Percentiles rank a stretch among this genome's conserved stretches.
Conservation (phyloP, 2,329 filamentous ascomycete species). For the Alternaria postmessia region DNA sequence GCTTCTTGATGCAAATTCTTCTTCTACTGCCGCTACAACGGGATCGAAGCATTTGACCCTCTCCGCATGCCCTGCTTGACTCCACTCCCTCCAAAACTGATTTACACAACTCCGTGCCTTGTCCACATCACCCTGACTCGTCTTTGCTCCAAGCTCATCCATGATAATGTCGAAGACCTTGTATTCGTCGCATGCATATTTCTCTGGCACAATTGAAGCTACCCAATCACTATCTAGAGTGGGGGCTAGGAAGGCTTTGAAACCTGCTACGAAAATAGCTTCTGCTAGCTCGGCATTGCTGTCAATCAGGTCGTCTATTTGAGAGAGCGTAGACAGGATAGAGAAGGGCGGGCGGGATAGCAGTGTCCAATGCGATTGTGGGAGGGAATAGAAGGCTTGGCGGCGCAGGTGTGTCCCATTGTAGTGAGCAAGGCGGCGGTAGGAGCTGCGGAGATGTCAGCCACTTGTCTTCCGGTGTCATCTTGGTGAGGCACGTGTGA, state of each 20-base stretch:
- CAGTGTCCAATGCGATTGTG: conserved; percentile 82
- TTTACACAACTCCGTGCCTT: conserved; percentile 92
- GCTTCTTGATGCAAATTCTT: conserved; percentile 22
- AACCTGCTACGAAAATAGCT: conserved; percentile 69
- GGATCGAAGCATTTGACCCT: conserved; percentile 79
- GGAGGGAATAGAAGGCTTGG: conserved; percentile 91
- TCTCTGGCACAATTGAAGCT: conserved; percentile 41
- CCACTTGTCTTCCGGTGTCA: no score
- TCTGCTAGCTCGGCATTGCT: conserved; percentile 84
- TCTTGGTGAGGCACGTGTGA: neutral
- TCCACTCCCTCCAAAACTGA: conserved; percentile 97
- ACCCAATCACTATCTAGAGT: conserved; percentile 45
- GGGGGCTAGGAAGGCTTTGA: conserved; percentile 46
- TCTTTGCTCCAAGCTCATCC: conserved; percentile 72
- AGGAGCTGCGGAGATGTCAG: conserved; percentile 67
- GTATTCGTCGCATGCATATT: conserved; percentile 39
- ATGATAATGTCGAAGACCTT: conserved; percentile 57
- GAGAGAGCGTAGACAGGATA: conserved; percentile 78
- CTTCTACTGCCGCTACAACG: conserved; percentile 69
- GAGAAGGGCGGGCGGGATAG: conserved; percentile 83
- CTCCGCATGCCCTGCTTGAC: conserved; percentile 76
- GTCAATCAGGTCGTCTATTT: conserved; percentile 87
- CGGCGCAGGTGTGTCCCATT: conserved; percentile 90
- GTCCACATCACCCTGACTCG: conserved; percentile 79
- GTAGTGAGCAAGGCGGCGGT: conserved; percentile 83